These are phyloP conservation scores for Aquilaria yunnanensis DNA, from an alignment of 345 rosid genomes.

Conservation along the genomic window DNA sequence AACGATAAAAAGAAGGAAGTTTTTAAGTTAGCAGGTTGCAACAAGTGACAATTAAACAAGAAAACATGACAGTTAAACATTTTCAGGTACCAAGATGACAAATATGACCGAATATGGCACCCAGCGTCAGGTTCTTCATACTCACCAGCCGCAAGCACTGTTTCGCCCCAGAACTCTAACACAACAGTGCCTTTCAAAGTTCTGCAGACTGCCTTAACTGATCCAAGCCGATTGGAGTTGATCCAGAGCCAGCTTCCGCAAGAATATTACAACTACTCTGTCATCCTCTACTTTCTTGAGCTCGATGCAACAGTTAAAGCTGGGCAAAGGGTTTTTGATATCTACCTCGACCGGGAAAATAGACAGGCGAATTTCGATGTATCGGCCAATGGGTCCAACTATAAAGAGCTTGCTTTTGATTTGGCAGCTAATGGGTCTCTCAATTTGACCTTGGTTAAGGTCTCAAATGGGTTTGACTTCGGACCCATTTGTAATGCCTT, in stretches of 20 bases:
- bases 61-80: background rate
- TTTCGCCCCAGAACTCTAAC: slow-evolving; percentile 1
- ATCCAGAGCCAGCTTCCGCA: slow-evolving; percentile 21
- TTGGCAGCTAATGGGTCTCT: slow-evolving; percentile 37
- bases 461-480: slow-evolving; percentile 23
- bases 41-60: no score
- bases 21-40: background rate
- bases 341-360: slow-evolving; percentile 35
- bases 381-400: slow-evolving; percentile 28
- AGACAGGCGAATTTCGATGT: slow-evolving; percentile 29
- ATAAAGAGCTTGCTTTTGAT: slow-evolving; percentile 24
- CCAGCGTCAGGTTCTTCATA: slow-evolving; percentile 18
- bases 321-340: slow-evolving; percentile 47
- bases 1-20: background rate
- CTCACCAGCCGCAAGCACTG: slow-evolving; percentile 1
- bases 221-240: slow-evolving; percentile 30
- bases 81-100: slow-evolving; percentile 50
- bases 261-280: slow-evolving; percentile 27
- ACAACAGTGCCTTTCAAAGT: slow-evolving; percentile 36
- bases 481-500: slow-evolving; percentile 67
- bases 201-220: slow-evolving; percentile 39
- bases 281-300: slow-evolving; percentile 69
- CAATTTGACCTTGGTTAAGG: slow-evolving; percentile 49
- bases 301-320: slow-evolving; percentile 23
- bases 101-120: slow-evolving; percentile 53